Conservation (phyloP, 345 rosid genomes). For the Noccaea bulbosa region DNA sequence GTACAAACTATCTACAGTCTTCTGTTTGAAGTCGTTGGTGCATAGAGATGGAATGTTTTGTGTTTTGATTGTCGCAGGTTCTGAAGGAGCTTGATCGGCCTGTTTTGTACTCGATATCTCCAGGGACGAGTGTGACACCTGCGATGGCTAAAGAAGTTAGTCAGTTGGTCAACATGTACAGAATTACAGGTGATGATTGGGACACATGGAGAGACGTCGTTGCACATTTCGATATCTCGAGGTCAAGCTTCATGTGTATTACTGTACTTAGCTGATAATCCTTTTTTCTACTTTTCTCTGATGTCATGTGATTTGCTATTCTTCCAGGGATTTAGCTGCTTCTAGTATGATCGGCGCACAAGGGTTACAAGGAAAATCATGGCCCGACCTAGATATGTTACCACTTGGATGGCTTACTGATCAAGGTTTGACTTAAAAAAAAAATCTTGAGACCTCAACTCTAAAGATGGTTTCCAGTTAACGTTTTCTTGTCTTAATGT, state of each 20-base stretch:
- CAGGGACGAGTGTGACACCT: conserved; percentile 86
- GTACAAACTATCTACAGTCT: conserved; percentile 41
- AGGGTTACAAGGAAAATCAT: conserved; percentile 75
- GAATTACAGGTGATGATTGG: conserved; percentile 96
- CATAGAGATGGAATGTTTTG: neutral
- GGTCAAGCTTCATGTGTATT: conserved; percentile 50
- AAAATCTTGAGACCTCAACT: neutral
- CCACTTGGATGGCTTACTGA: conserved; percentile 94
- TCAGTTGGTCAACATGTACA: conserved; percentile 76
- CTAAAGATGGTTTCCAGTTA: neutral
- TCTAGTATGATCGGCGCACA: conserved; percentile 66
- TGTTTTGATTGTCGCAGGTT: conserved; percentile 53
- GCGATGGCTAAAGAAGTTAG: conserved; percentile 73
- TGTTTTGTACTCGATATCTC: conserved; percentile 83
- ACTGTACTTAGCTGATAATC: conserved; percentile 6
- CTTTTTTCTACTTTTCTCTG: neutral
- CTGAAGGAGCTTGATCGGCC: conserved; percentile 70
- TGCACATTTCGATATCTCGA: conserved; percentile 76
- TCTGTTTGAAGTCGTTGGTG: conserved; percentile 11
- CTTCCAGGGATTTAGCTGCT: conserved; percentile 66
- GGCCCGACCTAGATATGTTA: conserved; percentile 95
- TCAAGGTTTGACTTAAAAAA: conserved; percentile 56
- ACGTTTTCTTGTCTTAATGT: conserved; percentile 19
- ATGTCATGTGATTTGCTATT: conserved; percentile 25
- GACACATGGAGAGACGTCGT: conserved; percentile 84